A percentile compares a stretch with the other conserved stretches of the same genome.
Evolutionary conservation across 306 rosid species (phyloP).

Genomic region (Cajanus cajan): DNA sequence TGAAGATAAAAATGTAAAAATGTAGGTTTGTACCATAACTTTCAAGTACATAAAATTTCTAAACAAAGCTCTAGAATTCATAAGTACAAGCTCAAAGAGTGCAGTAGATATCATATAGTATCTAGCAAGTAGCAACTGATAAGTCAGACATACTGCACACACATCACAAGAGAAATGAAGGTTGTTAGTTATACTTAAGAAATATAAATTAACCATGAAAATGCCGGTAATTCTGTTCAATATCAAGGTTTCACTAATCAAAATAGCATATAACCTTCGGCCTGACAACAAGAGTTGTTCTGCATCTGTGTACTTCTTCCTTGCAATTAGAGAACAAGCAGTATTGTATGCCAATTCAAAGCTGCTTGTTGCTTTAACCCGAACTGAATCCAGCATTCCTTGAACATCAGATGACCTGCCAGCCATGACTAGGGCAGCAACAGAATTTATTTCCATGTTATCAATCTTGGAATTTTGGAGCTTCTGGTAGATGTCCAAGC

Average conservation of each 20-base stretch:
- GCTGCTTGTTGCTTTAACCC: slow-evolving; percentile 80
- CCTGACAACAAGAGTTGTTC: slow-evolving; percentile 83
- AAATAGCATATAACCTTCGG: slow-evolving; percentile 59
- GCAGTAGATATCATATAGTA: neutral
- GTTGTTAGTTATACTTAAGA: neutral
- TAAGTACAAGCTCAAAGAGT: neutral
- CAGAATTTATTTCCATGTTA: slow-evolving; percentile 75
- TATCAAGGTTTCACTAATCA: slow-evolving; percentile 23
- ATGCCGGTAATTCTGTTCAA: slow-evolving; percentile 18
- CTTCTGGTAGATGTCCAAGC: slow-evolving; percentile 83
- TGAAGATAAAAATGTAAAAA: neutral
- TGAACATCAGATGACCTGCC: slow-evolving; percentile 87
- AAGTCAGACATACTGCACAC: neutral
- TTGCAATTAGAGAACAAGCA: slow-evolving; percentile 82
- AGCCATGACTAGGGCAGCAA: slow-evolving; percentile 75
- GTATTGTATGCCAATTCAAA: slow-evolving; percentile 93
- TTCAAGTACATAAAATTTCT: neutral
- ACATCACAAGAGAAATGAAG: neutral
- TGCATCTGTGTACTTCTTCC: slow-evolving; percentile 73
- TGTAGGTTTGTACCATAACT: neutral
- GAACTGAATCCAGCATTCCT: slow-evolving; percentile 68
- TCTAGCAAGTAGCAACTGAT: neutral
- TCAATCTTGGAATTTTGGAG: slow-evolving; percentile 82
- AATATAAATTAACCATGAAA: neutral
- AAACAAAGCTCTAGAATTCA: neutral